Conservation (phyloP, 2,329 filamentous ascomycete genomes). For the Acrocalymma vagum region DNA sequence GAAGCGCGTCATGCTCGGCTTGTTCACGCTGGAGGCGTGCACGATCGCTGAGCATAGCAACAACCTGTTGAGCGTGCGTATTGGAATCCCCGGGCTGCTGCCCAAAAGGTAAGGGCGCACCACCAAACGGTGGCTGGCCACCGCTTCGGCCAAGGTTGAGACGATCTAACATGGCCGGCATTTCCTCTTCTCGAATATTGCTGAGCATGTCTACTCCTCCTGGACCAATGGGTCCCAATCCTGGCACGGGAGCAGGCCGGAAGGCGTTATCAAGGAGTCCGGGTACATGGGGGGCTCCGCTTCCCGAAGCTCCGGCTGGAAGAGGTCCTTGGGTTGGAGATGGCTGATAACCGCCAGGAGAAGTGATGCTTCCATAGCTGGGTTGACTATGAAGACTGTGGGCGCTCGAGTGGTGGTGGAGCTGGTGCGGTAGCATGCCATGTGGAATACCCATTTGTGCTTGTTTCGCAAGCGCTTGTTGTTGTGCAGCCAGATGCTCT, state of each 20-base stretch:
- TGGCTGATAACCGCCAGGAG: conserved; percentile 76
- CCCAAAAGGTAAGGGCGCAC: conserved; percentile 55
- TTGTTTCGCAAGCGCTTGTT: conserved; percentile 76
- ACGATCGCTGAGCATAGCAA: conserved; percentile 68
- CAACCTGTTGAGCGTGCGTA: conserved; percentile 64
- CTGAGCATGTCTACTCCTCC: conserved; percentile 54
- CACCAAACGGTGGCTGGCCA: conserved; percentile 57
- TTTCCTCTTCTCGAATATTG: conserved; percentile 73
- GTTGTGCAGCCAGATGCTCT: conserved; percentile 88
- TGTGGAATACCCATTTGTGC: conserved; percentile 66
- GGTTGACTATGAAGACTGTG: conserved; percentile 97
- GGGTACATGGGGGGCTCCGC: conserved; percentile 76
- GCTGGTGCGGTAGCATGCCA: conserved; percentile 63
- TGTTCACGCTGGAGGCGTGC: conserved; percentile 69
- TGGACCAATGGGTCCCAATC: conserved; percentile 55
- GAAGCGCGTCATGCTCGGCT: conserved; percentile 60
- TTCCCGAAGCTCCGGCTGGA: conserved; percentile 55
- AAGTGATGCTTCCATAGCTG: conserved; percentile 93
- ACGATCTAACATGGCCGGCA: conserved; percentile 70
- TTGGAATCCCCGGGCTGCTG: conserved; percentile 57
- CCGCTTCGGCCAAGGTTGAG: conserved; percentile 66
- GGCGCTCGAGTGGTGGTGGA: conserved; percentile 94
- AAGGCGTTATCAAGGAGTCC: conserved; percentile 75
- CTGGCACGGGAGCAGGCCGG: conserved; percentile 47
- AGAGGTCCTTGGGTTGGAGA: conserved; percentile 64